These are phyloP conservation scores for Wolfiporia cocos DNA, from an alignment of 1,284 basidiomycete genomes.

Conservation along the genomic window DNA sequence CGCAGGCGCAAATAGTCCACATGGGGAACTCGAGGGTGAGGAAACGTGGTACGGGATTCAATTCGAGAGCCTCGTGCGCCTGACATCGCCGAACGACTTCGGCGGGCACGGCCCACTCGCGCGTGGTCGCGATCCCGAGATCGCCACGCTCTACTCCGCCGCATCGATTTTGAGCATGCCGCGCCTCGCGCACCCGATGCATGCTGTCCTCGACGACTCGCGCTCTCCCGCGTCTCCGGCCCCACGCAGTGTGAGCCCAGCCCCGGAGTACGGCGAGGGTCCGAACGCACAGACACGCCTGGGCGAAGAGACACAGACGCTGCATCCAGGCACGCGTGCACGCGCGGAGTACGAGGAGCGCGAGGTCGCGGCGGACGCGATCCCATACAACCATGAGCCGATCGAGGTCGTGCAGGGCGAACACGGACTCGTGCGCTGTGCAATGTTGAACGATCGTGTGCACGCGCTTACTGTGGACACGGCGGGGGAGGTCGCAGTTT, in stretches of 20 bases:
- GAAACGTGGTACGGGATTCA: constrained; percentile 64
- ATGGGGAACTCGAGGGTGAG: constrained; percentile 33
- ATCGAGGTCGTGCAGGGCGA: constrained; percentile 75
- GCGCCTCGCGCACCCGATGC: constrained; percentile 29
- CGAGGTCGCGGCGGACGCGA: constrained; percentile 80
- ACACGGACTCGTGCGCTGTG: constrained; percentile 78
- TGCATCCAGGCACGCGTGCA: constrained; percentile 32
- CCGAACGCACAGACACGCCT: constrained; percentile 11
- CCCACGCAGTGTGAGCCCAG: constrained; percentile 24
- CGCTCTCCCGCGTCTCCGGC: constrained; percentile 11
- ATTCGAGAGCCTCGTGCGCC: constrained; percentile 71
- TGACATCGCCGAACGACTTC: constrained; percentile 71
- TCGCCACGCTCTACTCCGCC: constrained; percentile 80
- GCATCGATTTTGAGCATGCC: constrained; percentile 73
- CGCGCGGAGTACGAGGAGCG: constrained; percentile 65
- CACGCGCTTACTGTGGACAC: constrained; percentile 93
- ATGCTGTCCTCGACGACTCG: constrained; percentile 20
- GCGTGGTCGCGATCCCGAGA: constrained; percentile 59
- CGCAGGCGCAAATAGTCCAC: constrained; percentile 7
- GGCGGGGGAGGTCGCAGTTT: constrained; percentile 79
- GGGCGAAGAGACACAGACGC: constrained; percentile 33
- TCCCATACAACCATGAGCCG: constrained; percentile 55
- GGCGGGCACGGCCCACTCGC: constrained; percentile 20
- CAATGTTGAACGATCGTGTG: constrained; percentile 85
- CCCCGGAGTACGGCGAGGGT: constrained; percentile 17